phyloP scores from a whole-genome alignment of 345 rosid genomes.

The Gossypium ekmanianum region DNA sequence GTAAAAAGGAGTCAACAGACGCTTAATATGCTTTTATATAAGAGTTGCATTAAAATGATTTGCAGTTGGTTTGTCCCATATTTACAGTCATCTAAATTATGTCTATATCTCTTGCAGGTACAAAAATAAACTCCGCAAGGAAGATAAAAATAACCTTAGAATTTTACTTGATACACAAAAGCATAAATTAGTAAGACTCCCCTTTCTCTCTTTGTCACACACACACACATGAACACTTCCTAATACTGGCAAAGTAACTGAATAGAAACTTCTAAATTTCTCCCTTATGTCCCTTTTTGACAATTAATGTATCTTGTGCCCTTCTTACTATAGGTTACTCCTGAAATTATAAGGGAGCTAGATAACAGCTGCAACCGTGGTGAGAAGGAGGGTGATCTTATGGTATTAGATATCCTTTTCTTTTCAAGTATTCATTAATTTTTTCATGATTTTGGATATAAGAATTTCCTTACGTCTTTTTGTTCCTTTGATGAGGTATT shows the following conservation, averaged over 20 bases:
- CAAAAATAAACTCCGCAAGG: constrained; percentile 72
- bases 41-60: background rate
- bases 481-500: background rate
- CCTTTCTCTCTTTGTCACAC: background rate
- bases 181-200: constrained; percentile 62
- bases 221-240: too few species aligned
- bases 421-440: background rate
- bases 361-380: constrained; percentile 76
- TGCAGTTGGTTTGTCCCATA: background rate
- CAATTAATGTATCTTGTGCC: background rate
- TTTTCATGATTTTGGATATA: background rate
- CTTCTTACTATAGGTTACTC: constrained; percentile 54
- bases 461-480: background rate
- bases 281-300: background rate
- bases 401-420: constrained; percentile 71
- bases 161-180: constrained; percentile 57
- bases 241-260: too few species aligned
- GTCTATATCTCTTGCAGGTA: constrained; percentile 44
- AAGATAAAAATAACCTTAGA: constrained; percentile 74
- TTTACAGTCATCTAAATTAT: background rate
- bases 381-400: constrained; percentile 72
- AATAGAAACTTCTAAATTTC: background rate
- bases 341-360: constrained; percentile 76
- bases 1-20: background rate
- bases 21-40: background rate